These are phyloP conservation scores for Aureobasidium sp. DNA, from an alignment of 2,329 filamentous ascomycete species.

Conservation along the genomic window DNA sequence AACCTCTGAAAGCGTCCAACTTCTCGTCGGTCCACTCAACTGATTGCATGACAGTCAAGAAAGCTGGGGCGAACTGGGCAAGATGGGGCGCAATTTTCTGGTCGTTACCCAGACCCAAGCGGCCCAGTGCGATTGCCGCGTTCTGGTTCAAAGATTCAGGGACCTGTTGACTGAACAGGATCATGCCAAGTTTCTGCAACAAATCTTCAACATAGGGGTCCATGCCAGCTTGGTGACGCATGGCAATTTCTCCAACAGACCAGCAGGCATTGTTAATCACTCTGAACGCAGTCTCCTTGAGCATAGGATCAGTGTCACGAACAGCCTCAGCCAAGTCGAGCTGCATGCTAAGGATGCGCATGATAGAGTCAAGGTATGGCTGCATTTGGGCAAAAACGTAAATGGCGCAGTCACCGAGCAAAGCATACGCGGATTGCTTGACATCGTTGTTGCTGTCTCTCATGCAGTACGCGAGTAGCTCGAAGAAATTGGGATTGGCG, in stretches of 20 bases:
- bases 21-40: slow-evolving; percentile 90
- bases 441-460: slow-evolving; percentile 87
- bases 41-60: slow-evolving; percentile 73
- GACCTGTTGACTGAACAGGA: slow-evolving; percentile 77
- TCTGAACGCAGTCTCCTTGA: slow-evolving; percentile 59
- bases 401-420: slow-evolving; percentile 90
- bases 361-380: slow-evolving; percentile 61
- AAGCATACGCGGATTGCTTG: slow-evolving; percentile 88
- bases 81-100: slow-evolving; percentile 73
- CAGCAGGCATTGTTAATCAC: slow-evolving; percentile 98
- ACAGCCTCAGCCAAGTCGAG: slow-evolving; percentile 66
- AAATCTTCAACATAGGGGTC: slow-evolving; percentile 69
- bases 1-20: slow-evolving; percentile 84
- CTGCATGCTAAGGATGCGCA: slow-evolving; percentile 79
- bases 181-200: slow-evolving; percentile 68
- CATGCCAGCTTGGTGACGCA: slow-evolving; percentile 67
- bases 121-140: slow-evolving; percentile 83
- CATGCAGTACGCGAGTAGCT: slow-evolving; percentile 86
- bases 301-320: slow-evolving; percentile 61
- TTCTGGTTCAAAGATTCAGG: slow-evolving; percentile 88
- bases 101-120: slow-evolving; percentile 73
- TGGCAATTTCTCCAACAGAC: slow-evolving; percentile 87
- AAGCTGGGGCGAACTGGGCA: slow-evolving; percentile 70
- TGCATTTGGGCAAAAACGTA: slow-evolving; percentile 80
- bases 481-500: slow-evolving; percentile 79